Conservation (phyloP, 164 flowering plant genomes). For the Chimonanthus praecox region DNA sequence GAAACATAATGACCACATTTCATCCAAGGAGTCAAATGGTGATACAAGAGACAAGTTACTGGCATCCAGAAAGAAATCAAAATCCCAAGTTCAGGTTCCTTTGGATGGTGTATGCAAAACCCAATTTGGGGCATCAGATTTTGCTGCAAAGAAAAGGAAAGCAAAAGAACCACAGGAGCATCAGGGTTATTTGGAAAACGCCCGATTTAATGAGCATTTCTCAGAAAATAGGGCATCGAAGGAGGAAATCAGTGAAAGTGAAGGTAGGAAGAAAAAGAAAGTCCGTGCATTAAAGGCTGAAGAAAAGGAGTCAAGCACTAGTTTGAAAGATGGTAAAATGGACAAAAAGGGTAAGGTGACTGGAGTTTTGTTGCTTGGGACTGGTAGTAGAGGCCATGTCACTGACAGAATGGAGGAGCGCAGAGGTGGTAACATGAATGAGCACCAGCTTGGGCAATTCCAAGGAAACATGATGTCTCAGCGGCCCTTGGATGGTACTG, state of each 20-base stretch:
- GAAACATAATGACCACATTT: slow-evolving; percentile 18
- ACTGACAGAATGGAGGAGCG: slow-evolving; percentile 21
- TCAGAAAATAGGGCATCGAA: slow-evolving; percentile 16
- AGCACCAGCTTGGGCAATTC: slow-evolving; percentile 23
- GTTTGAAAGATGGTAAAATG: slow-evolving; percentile 21
- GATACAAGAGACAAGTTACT: slow-evolving; percentile 18
- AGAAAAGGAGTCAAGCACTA: slow-evolving; percentile 24
- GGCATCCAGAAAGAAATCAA: slow-evolving; percentile 28
- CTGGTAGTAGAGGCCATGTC: slow-evolving; percentile 18
- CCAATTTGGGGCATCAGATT: slow-evolving; percentile 19
- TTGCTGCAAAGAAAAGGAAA: slow-evolving; percentile 51
- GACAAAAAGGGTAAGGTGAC: slow-evolving; percentile 22
- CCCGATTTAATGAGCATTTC: slow-evolving; percentile 9
- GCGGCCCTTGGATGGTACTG: slow-evolving; percentile 35
- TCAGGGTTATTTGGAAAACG: slow-evolving; percentile 18
- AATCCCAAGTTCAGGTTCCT: slow-evolving; percentile 21
- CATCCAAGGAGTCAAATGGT: slow-evolving; percentile 23
- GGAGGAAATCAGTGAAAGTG: slow-evolving; percentile 33
- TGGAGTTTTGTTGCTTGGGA: slow-evolving; percentile 15
- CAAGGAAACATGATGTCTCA: slow-evolving; percentile 18
- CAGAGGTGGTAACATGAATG: slow-evolving; percentile 18
- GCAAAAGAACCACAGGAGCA: slow-evolving; percentile 32
- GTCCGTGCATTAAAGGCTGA: slow-evolving; percentile 23
- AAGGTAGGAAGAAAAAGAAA: slow-evolving; percentile 31
- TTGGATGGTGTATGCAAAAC: slow-evolving; percentile 15